Percentiles rank a stretch among this genome's conserved stretches.
These are phyloP conservation scores for Naganishia sp. DNA, from an alignment of 1,284 basidiomycete species.

Conservation along the genomic window DNA sequence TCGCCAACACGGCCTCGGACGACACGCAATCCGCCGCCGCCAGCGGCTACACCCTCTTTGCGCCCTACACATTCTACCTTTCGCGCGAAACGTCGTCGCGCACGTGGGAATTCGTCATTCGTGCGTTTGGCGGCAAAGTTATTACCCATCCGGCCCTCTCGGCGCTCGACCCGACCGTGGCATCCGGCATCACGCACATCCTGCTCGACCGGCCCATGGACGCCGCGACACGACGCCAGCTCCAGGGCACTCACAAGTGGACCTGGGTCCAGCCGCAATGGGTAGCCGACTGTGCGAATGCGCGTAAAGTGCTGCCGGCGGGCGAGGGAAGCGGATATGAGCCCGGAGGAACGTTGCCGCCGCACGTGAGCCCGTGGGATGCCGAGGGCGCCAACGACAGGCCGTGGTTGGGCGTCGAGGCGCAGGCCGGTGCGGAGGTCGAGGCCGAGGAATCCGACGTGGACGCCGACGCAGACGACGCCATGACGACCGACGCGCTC, in stretches of 20 bases:
- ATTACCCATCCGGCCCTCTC: constrained; percentile 78
- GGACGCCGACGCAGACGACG: constrained; percentile 31
- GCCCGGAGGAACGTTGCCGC: constrained; percentile 85
- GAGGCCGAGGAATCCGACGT: constrained; percentile 49
- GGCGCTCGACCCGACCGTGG: constrained; percentile 60
- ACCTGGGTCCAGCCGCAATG: constrained; percentile 97
- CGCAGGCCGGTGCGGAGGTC: constrained; percentile 45
- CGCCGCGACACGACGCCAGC: constrained; percentile 60
- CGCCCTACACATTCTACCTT: constrained; percentile 88
- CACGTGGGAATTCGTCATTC: constrained; percentile 92
- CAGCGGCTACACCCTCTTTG: constrained; percentile 64
- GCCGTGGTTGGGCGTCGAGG: constrained; percentile 62
- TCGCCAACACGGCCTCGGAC: constrained; percentile 53
- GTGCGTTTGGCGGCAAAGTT: constrained; percentile 85
- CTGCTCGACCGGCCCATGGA: constrained; percentile 85
- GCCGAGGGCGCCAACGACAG: constrained; percentile 64
- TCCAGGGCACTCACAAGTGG: constrained; percentile 67
- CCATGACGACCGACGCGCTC: constrained; percentile 16
- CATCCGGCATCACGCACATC: constrained; percentile 78
- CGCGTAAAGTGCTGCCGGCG: constrained; percentile 77
- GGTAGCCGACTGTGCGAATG: constrained; percentile 95
- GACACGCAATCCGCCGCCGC: constrained; percentile 26
- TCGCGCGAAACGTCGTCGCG: constrained; percentile 90
- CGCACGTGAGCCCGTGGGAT: constrained; percentile 93
- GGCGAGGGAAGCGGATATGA: constrained; percentile 66